Evolutionary conservation across 1,139 yeast genomes (phyloP).

Genomic region (Meyerozyma guilliermondii): DNA sequence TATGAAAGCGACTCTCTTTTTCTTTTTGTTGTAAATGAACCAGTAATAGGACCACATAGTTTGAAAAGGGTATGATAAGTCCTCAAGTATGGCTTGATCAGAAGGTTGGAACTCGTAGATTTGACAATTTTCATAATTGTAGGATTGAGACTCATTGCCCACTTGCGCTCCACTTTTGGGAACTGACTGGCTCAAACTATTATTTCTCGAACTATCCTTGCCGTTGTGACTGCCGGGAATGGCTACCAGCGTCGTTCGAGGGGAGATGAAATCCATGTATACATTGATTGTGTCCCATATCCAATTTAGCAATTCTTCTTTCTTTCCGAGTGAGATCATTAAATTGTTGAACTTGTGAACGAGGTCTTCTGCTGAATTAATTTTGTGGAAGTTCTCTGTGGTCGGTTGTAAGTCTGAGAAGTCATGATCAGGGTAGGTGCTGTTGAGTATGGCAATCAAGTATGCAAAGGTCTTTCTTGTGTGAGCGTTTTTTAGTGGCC

Average conservation of each 20-base stretch:
- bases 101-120: slow-evolving; percentile 78
- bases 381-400: slow-evolving; percentile 54
- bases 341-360: slow-evolving; percentile 75
- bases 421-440: slow-evolving; percentile 94
- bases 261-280: slow-evolving; percentile 66
- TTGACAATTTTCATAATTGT: slow-evolving; percentile 51
- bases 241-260: slow-evolving; percentile 19
- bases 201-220: slow-evolving; percentile 20
- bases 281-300: slow-evolving; percentile 87
- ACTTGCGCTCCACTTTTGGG: slow-evolving; percentile 7
- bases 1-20: slow-evolving; percentile 84
- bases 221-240: slow-evolving; percentile 8
- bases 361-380: slow-evolving; percentile 48
- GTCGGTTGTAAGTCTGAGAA: slow-evolving; percentile 83
- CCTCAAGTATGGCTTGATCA: slow-evolving; percentile 71
- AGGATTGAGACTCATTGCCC: slow-evolving; percentile 3
- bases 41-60: slow-evolving; percentile 89
- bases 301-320: slow-evolving; percentile 48
- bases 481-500: slow-evolving; percentile 79
- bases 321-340: slow-evolving; percentile 72
- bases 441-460: slow-evolving; percentile 82
- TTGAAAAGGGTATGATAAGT: slow-evolving; percentile 60
- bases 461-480: slow-evolving; percentile 89
- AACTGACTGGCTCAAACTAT: slow-evolving; percentile 16
- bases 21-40: slow-evolving; percentile 86